These are phyloP conservation scores for Petunia secreta DNA, from an alignment of 257 asterid genomes.

Conservation along the genomic window DNA sequence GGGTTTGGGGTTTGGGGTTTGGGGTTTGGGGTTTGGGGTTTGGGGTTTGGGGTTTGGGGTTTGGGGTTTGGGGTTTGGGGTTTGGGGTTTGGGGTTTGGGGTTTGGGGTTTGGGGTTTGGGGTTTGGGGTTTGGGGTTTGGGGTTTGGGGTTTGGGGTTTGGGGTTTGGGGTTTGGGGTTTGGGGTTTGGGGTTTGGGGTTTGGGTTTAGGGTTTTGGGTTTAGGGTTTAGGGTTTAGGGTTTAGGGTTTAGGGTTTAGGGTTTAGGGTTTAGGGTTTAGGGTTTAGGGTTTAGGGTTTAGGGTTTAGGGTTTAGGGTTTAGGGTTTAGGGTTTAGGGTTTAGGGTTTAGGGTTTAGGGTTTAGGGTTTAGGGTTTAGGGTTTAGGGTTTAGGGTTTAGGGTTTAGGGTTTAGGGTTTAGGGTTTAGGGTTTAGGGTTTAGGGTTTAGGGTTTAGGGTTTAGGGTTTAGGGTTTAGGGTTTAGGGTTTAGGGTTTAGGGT, in stretches of 20 bases:
- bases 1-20: slow-evolving; percentile 39
- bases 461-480: slow-evolving; percentile 28
- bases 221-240: slow-evolving; percentile 26
- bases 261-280: slow-evolving; percentile 30
- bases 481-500: slow-evolving; percentile 32
- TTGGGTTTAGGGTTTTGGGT: slow-evolving; percentile 26
- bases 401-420: slow-evolving; percentile 29
- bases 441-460: slow-evolving; percentile 32
- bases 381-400: slow-evolving; percentile 24
- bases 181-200: slow-evolving; percentile 33
- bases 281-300: slow-evolving; percentile 14
- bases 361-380: slow-evolving; percentile 24
- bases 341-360: slow-evolving; percentile 30
- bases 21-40: slow-evolving; percentile 28
- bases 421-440: slow-evolving; percentile 38
- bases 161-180: slow-evolving; percentile 36
- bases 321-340: slow-evolving; percentile 29
- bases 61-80: background rate
- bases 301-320: slow-evolving; percentile 31
- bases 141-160: slow-evolving; percentile 29
- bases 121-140: slow-evolving; percentile 34
- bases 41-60: background rate
- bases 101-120: slow-evolving; percentile 6
- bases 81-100: background rate
- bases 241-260: slow-evolving; percentile 28